Conservation (phyloP, 495 filamentous ascomycete species). For the Neurospora sp. region DNA sequence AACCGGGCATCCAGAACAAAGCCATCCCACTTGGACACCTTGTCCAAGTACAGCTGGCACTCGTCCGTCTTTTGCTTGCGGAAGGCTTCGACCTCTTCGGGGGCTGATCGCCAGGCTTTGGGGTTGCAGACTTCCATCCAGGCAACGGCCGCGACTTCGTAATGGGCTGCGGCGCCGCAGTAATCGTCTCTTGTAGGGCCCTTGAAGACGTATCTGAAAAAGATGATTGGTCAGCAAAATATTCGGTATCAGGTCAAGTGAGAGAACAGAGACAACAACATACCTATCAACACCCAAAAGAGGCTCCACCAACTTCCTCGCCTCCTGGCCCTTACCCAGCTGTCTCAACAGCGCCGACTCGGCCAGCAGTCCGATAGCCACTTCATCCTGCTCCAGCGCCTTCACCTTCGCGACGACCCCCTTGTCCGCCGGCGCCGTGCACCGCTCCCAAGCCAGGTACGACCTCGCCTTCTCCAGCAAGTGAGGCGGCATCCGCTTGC, state of each 20-base stretch:
- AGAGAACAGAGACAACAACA: slow-evolving; percentile 2
- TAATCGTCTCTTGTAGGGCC: slow-evolving; percentile 72
- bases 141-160: slow-evolving; percentile 75
- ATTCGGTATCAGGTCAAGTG: neutral
- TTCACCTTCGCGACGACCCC: slow-evolving; percentile 44
- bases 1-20: slow-evolving; percentile 83
- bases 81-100: slow-evolving; percentile 29
- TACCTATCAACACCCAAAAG: slow-evolving; percentile 56
- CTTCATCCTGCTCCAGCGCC: slow-evolving; percentile 64
- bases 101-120: slow-evolving; percentile 10
- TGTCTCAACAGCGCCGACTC: slow-evolving; percentile 58
- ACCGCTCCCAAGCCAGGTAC: slow-evolving; percentile 53
- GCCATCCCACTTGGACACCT: slow-evolving; percentile 71
- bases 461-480: slow-evolving; percentile 56
- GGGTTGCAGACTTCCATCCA: slow-evolving; percentile 54
- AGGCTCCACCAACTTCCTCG: slow-evolving; percentile 50
- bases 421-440: slow-evolving; percentile 41
- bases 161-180: slow-evolving; percentile 68
- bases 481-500: slow-evolving; percentile 59
- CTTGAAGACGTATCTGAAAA: slow-evolving; percentile 51
- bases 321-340: slow-evolving; percentile 49
- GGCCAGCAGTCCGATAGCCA: slow-evolving; percentile 55
- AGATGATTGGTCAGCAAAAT: neutral
- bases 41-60: slow-evolving; percentile 64
- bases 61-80: slow-evolving; percentile 48